Evolutionary conservation across 345 rosid species (phyloP).

Genomic region (Eucalyptus pauciflora): DNA sequence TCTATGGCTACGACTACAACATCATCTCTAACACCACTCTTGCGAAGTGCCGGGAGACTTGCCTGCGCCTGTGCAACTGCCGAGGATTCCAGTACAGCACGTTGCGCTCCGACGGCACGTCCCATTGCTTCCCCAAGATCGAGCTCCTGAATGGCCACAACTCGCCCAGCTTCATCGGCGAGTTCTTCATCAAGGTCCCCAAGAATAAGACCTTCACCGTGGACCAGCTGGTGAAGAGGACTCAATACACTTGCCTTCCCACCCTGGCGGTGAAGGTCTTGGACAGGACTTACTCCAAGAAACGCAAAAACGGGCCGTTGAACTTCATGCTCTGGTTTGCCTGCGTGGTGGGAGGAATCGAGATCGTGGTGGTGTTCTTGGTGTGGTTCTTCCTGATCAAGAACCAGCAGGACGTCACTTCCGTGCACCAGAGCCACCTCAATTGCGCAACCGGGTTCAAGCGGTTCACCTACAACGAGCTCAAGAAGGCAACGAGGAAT

Average conservation of each 20-base stretch:
- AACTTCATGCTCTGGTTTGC: no score
- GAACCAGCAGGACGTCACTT: no score
- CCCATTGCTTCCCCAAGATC: neutral
- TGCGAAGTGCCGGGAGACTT: neutral
- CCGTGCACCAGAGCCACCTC: no score
- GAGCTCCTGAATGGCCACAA: neutral
- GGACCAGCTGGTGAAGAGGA: neutral
- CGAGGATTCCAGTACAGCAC: constrained; percentile 1
- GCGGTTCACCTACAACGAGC: no score
- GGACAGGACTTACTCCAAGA: no score
- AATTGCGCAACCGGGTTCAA: no score
- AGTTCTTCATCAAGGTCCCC: neutral
- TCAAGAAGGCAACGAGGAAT: no score
- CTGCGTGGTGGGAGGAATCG: no score
- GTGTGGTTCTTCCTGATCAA: no score
- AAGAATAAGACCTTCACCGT: neutral
- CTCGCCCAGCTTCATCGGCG: neutral
- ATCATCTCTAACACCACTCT: neutral
- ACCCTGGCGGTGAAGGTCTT: neutral
- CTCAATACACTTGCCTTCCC: neutral
- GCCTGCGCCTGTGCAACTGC: constrained; percentile 2
- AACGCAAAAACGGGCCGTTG: no score
- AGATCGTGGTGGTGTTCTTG: no score
- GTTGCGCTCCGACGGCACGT: no score
- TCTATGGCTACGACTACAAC: constrained; percentile 3